Conservation (phyloP, 2,329 filamentous ascomycete species). For the Penicillium hesseltinei region DNA sequence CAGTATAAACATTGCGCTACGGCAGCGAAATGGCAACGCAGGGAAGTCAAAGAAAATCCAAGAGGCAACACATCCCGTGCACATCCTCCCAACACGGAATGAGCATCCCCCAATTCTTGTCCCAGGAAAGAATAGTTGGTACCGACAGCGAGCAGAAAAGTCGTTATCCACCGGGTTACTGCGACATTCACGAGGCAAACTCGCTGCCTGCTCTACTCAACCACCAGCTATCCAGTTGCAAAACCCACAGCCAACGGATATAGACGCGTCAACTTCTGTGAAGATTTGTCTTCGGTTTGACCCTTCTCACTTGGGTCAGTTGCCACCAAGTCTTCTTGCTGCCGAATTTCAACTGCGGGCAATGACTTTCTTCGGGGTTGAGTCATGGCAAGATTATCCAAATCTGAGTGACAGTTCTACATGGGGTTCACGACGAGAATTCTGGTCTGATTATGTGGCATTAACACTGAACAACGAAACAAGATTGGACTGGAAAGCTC, state of each 20-base stretch:
- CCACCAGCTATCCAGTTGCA: slow-evolving; percentile 6
- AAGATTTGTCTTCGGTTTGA: slow-evolving; percentile 13
- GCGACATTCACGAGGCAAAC: not conserved
- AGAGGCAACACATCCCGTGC: slow-evolving; percentile 11
- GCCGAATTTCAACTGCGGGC: slow-evolving; percentile 11
- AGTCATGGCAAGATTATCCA: slow-evolving; percentile 15
- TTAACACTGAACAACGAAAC: not conserved
- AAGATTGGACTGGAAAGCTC: not conserved
- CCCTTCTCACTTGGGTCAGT: not conserved
- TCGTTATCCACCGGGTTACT: slow-evolving; percentile 6
- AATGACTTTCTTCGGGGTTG: slow-evolving; percentile 15
- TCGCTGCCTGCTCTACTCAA: slow-evolving; percentile 3
- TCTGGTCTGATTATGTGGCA: slow-evolving; percentile 6
- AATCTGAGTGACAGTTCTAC: slow-evolving; percentile 4
- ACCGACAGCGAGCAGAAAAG: slow-evolving; percentile 2
- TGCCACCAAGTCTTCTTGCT: slow-evolving; percentile 6
- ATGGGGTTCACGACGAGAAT: slow-evolving; percentile 8
- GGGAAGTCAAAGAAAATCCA: not conserved
- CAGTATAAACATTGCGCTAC: slow-evolving; percentile 4
- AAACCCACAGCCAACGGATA: not conserved
- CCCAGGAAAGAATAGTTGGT: slow-evolving; percentile 4
- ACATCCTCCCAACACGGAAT: slow-evolving; percentile 7
- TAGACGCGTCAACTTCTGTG: not conserved
- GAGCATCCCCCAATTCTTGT: slow-evolving; percentile 14
- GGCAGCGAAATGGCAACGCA: not conserved